Percentiles rank a stretch among this genome's conserved stretches.
phyloP scores from a whole-genome alignment of 2,329 filamentous ascomycete genomes.

The Hortaea werneckii region DNA sequence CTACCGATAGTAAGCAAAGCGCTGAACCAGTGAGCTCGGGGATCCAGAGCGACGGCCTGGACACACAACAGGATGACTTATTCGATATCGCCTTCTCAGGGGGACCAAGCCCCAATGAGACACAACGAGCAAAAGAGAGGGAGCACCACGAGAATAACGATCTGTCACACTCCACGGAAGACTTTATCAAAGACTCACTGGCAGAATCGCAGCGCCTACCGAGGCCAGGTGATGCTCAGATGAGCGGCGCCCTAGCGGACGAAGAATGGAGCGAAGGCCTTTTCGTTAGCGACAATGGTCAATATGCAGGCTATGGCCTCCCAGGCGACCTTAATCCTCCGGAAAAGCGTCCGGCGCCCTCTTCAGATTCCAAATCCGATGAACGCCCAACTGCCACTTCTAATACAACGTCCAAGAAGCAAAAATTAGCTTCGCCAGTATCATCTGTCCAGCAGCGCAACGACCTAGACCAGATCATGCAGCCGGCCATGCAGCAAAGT shows the following conservation, averaged over 20 bases:
- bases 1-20: not conserved
- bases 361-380: too few relatives aligned
- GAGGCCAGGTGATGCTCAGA: not conserved
- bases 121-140: not conserved
- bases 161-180: constrained; percentile 1
- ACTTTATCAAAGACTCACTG: not conserved
- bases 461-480: too few relatives aligned
- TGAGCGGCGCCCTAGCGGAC: not conserved
- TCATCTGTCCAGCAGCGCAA: too few relatives aligned
- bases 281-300: not conserved
- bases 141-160: not conserved
- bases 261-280: not conserved
- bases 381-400: too few relatives aligned
- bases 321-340: not conserved
- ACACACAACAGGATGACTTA: not conserved
- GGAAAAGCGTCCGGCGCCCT: too few relatives aligned
- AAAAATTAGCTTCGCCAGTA: too few relatives aligned
- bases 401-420: too few relatives aligned
- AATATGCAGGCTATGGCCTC: not conserved
- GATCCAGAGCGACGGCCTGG: not conserved
- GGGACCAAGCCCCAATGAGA: constrained; percentile 1
- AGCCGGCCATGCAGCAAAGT: too few relatives aligned
- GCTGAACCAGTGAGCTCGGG: constrained; percentile 3
- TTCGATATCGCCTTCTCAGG: constrained; percentile 8
- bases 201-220: not conserved